phyloP scores from a whole-genome alignment of 768 basidiomycete species.

The Melanogaster broomeanus region DNA sequence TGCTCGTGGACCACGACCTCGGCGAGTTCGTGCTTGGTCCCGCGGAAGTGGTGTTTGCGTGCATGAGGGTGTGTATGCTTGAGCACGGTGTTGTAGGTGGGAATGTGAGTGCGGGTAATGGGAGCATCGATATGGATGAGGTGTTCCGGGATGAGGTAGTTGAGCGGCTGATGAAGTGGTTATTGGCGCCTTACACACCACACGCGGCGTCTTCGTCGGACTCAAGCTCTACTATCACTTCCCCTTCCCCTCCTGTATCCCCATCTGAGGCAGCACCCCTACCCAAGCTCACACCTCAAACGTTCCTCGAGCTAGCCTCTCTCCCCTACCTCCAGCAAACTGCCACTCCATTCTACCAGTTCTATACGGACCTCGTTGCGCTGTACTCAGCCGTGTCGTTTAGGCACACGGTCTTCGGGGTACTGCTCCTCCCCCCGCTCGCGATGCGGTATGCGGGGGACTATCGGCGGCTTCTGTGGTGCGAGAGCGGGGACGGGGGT shows the following conservation, averaged over 20 bases:
- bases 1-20: constrained; percentile 45
- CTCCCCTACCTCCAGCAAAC: constrained; percentile 55
- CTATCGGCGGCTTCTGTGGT: constrained; percentile 84
- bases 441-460: constrained; percentile 78
- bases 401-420: constrained; percentile 72
- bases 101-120: constrained; percentile 21
- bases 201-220: constrained; percentile 4
- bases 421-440: constrained; percentile 73
- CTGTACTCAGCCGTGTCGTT: constrained; percentile 94
- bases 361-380: constrained; percentile 87
- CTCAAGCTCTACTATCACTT: constrained; percentile 62
- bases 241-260: constrained; percentile 40
- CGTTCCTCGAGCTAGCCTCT: constrained; percentile 54
- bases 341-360: constrained; percentile 86
- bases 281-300: constrained; percentile 12
- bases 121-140: constrained; percentile 51
- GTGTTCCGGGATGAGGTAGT: constrained; percentile 82
- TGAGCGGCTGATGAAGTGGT: constrained; percentile 52
- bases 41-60: constrained; percentile 57
- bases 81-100: constrained; percentile 62
- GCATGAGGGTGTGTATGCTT: constrained; percentile 96
- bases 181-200: constrained; percentile 59
- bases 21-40: constrained; percentile 28
- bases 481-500: constrained; percentile 64
- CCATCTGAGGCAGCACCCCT: neutral